Conservation (phyloP, 176 grass and related monocot genomes). For the bread wheat (Triticum aestivum) region DNA sequence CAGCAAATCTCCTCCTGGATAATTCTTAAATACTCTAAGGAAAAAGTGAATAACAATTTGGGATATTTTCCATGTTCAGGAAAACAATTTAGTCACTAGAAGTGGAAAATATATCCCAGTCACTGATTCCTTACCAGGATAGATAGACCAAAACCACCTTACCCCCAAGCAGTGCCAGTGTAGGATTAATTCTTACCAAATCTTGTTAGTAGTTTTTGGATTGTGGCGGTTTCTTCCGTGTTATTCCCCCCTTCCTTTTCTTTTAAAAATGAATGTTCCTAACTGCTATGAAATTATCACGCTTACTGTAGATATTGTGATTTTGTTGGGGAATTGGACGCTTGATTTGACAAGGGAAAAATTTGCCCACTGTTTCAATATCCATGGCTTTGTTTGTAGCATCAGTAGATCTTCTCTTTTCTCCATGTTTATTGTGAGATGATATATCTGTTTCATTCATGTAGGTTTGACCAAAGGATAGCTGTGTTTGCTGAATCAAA, state of each 20-base stretch:
- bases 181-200: neutral
- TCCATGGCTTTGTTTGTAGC: neutral
- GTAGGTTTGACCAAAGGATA: constrained; percentile 89
- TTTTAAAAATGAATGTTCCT: neutral
- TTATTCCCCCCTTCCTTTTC: neutral
- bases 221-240: neutral
- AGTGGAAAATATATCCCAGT: neutral
- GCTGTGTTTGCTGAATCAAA: constrained; percentile 79
- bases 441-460: constrained; percentile 11
- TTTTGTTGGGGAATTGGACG: neutral
- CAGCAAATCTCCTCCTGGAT: neutral
- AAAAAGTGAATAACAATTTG: neutral
- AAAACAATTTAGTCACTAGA: neutral
- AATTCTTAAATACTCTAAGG: neutral
- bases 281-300: neutral
- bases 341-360: neutral
- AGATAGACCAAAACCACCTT: neutral
- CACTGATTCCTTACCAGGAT: neutral
- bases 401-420: neutral
- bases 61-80: neutral
- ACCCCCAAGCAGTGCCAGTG: neutral
- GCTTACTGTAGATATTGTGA: neutral
- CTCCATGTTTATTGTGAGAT: neutral
- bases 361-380: neutral
- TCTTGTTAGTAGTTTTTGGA: neutral